phyloP scores from a whole-genome alignment of 352 stramenopile species.

The Pythium apleroticum region DNA sequence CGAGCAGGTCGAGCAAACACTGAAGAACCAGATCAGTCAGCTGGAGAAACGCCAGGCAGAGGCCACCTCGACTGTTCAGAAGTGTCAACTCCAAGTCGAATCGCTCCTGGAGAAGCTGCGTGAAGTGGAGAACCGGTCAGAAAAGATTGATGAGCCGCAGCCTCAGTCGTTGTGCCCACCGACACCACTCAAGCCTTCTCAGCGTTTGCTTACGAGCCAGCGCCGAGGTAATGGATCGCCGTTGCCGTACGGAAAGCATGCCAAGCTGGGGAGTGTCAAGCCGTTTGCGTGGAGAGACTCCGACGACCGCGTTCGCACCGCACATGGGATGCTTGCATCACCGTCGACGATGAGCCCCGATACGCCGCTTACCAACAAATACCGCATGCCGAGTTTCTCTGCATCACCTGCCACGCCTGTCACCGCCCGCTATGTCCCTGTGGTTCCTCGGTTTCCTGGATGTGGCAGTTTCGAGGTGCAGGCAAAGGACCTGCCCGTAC shows the following conservation, averaged over 20 bases:
- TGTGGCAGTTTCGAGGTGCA: neutral
- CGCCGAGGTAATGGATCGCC: slow-evolving; percentile 10
- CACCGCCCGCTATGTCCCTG: slow-evolving; percentile 3
- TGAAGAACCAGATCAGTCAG: slow-evolving; percentile 20
- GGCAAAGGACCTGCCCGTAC: slow-evolving; percentile 1
- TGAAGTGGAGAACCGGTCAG: slow-evolving; percentile 6
- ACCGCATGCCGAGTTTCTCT: neutral
- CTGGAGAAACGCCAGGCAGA: slow-evolving; percentile 17
- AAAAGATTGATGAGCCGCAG: neutral
- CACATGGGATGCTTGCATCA: neutral
- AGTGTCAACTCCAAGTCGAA: slow-evolving; percentile 14
- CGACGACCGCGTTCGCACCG: neutral
- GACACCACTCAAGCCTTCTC: neutral
- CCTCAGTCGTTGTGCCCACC: neutral
- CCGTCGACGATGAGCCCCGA: neutral
- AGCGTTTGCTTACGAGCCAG: neutral
- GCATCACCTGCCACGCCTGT: neutral
- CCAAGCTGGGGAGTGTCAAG: slow-evolving; percentile 4
- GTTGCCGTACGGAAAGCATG: slow-evolving; percentile 1
- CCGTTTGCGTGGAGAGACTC: slow-evolving; percentile 20
- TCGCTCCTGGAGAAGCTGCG: neutral
- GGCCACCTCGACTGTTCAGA: neutral
- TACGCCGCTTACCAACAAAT: neutral
- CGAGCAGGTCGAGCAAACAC: slow-evolving; percentile 5
- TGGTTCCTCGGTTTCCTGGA: neutral